Base-by-base conservation (phyloP, 2,329 filamentous ascomycete species). In the Ceratocystis lukuohia region DNA sequence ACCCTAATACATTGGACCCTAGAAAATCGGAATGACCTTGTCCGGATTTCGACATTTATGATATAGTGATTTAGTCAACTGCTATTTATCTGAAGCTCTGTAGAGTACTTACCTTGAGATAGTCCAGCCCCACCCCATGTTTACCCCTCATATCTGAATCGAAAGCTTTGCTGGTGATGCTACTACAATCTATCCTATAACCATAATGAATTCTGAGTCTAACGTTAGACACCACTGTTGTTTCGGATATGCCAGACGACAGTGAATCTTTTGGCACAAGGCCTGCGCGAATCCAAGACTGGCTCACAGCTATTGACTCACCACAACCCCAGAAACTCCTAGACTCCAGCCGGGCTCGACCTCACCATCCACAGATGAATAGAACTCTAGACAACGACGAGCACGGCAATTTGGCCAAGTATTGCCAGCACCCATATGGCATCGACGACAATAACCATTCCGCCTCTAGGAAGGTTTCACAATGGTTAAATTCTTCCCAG, bases 261-360 rank as follows among this genome's bases (percentile, higher is more conserved):
- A 8, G 61, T 17, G 17, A 66, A 33, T 4, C 45, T 15, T 33
- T 53, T 8, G 41, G 50, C 22, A 59, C n/a, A 6, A n/a, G 59
- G 56, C 56, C 66, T 68, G 61, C 65, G 64, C 67, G 69, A 65
- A 68, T 67, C 41, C 41, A 57, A 15, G 64, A 65, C 41, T 30
- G 48, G 63, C 66, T 57, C 25, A 57, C 17, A n/a, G 22, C 53
- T 12, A n/a, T 57, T 57, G 22, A 57, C 3, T 30, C 28, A 25
- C 53, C 62, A 17, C 62, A n/a, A 30, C 10, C n/a, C 20, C 41
- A 17, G 17, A 25, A 62, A 45, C 20, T 68, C 66, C 65, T 68
- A 68, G 62, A 64, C 20, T 61, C 46, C 56, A 67, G 56, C 66
- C 46, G 48, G 64, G 53, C 33, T 8, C 7, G 20, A 44, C 10